A percentile compares a stretch with the other conserved stretches of the same genome.
Conservation (phyloP, 2,329 filamentous ascomycete genomes). For the Fusarium metavorans region DNA sequence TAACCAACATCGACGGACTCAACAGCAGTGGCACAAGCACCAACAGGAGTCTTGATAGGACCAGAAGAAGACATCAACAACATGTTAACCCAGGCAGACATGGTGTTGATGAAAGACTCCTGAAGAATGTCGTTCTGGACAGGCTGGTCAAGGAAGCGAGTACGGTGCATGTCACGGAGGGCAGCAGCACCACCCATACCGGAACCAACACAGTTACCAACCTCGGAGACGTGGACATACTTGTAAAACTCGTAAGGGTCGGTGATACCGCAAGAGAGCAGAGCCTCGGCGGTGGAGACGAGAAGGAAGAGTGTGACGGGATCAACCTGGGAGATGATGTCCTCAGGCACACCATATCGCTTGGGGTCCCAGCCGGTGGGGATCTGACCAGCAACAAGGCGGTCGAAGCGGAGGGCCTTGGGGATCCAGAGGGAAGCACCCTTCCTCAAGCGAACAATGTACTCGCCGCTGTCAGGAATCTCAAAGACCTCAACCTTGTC, state of each 20-base stretch:
- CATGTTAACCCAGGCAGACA: constrained; percentile 99
- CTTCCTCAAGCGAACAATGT: constrained; percentile 94
- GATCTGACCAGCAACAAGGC: constrained; percentile 95
- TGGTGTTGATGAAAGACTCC: constrained; percentile 99
- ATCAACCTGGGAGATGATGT: constrained; percentile 98
- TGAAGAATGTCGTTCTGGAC: constrained; percentile 99
- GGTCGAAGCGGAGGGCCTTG: constrained; percentile 96
- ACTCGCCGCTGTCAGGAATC: constrained; percentile 93
- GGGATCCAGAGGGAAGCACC: constrained; percentile 94
- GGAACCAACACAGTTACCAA: constrained; percentile 98
- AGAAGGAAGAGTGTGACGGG: constrained; percentile 96
- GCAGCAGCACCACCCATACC: constrained; percentile 96
- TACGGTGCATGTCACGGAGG: constrained; percentile 97
- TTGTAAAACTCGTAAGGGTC: constrained; percentile 99
- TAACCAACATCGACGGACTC: constrained; percentile 98
- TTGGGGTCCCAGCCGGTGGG: constrained; percentile 98
- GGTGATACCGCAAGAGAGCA: constrained; percentile 93
- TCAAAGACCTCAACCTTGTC: constrained; percentile 99
- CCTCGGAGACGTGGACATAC: constrained; percentile 97
- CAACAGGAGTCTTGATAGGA: constrained; percentile 98
- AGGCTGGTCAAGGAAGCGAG: constrained; percentile 95
- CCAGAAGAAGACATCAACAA: constrained; percentile 95
- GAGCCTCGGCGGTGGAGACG: constrained; percentile 90
- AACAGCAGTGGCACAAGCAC: constrained; percentile 95
- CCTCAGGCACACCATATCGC: constrained; percentile 94